These are phyloP conservation scores for Oryza meridionalis DNA, from an alignment of 176 grass and related monocot genomes.

Conservation along the genomic window DNA sequence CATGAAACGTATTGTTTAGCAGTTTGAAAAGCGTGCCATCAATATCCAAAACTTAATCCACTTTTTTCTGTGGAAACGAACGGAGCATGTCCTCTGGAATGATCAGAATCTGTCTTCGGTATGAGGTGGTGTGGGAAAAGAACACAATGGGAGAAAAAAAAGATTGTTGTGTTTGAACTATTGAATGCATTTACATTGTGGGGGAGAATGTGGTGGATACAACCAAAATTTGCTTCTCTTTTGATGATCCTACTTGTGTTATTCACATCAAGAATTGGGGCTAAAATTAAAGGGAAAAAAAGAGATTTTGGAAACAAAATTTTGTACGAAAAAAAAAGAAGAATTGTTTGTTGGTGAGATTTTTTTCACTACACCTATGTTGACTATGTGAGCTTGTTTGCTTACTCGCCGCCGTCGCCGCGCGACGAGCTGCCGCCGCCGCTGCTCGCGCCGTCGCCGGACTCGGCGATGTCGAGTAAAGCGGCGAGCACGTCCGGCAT, in stretches of 20 bases:
- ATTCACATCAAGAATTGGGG: slow-evolving; percentile 46
- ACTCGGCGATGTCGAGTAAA: slow-evolving; percentile 39
- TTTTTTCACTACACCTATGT: neutral
- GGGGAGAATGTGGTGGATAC: neutral
- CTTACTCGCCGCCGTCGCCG: neutral
- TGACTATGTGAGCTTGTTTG: neutral
- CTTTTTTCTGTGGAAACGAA: too few relatives aligned
- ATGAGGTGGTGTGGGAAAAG: too few relatives aligned
- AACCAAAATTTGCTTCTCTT: slow-evolving; percentile 10
- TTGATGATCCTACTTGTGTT: slow-evolving; percentile 1
- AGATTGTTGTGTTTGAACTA: neutral
- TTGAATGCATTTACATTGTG: neutral
- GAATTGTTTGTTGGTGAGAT: neutral
- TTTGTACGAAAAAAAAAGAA: slow-evolving; percentile 25
- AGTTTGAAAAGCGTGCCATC: too few relatives aligned
- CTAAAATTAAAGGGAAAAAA: neutral
- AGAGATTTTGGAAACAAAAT: neutral
- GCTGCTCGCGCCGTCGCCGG: neutral
- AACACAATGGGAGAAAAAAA: neutral
- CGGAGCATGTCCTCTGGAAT: too few relatives aligned
- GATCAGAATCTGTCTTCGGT: too few relatives aligned
- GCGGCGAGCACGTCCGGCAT: slow-evolving; percentile 52
- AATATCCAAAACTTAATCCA: too few relatives aligned
- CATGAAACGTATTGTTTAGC: too few relatives aligned
- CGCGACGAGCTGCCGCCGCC: neutral